Evolutionary conservation across 345 rosid species (phyloP), one percentile per base, ranked within the genome.

Genomic region (Gossypium australe): DNA sequence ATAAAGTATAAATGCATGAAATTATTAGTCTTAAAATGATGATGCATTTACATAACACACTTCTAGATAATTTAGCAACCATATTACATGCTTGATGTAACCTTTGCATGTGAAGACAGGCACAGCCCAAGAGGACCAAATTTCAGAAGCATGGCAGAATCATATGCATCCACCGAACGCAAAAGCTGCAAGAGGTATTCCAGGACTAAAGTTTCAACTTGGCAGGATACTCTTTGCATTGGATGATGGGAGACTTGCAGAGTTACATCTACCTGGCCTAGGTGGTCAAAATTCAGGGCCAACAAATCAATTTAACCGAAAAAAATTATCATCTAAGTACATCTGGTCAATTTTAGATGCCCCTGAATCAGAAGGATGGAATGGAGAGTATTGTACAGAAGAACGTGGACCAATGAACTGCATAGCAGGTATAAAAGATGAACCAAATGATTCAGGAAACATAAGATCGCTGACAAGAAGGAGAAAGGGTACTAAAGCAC

Each of bases 341-440:
- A 62, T 78, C 12, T 90, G 92, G 94, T 78, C 92, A 24, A 73
- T 83, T 18, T 17, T 88, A 57, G 91, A 87, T 61, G 86, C 88
- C 64, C 92, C 92, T 7, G 89, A 88, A 79, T 87, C 83, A 20
- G 92, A 90, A 85, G 91, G 92, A 63, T 88, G 94, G 92, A 90
- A 90, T 75, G 86, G 86, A 17, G 89, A 90, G 79, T 90, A 88
- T 43, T 90, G 94, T 82, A 85, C 84, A 61, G 91, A 90, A 82
- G 91, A 87, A 66, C 89, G 88, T 11, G 89, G 92, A 45, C 86
- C 89, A 6, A 63, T 65, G 74, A 87, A 85, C 73, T 88, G 94
- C 85, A 71, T 90, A 8, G 64, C 78, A 22, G 90, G 92, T 58
- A 78, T 74, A 53, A 90, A 84, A 76, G 88, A 88, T 29, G 89